A percentile compares a stretch with the other conserved stretches of the same genome.
These are phyloP conservation scores for Forsythia suspensa DNA, from an alignment of 257 asterid genomes.

Conservation along the genomic window DNA sequence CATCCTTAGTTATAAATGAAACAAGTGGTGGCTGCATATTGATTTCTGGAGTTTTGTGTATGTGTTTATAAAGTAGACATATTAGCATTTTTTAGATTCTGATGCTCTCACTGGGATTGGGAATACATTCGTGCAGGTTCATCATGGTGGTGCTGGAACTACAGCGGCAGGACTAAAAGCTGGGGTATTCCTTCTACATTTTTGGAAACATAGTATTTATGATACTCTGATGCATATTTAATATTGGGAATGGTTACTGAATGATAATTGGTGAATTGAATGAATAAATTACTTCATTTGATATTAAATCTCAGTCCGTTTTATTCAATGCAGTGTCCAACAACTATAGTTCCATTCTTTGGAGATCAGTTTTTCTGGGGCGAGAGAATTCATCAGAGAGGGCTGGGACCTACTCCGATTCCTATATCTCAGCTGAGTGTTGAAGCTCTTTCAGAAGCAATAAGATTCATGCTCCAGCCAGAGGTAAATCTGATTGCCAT, in stretches of 20 bases:
- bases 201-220: background rate
- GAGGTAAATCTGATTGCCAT: constrained; percentile 46
- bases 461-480: constrained; percentile 88
- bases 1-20: background rate
- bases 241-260: background rate
- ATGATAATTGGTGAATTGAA: background rate
- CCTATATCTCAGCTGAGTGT: constrained; percentile 78
- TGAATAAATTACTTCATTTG: background rate
- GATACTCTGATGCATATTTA: background rate
- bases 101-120: constrained; percentile 3
- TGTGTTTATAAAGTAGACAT: background rate
- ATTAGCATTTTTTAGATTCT: background rate
- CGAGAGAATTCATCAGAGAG: constrained; percentile 70
- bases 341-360: constrained; percentile 92
- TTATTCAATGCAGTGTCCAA: constrained; percentile 78
- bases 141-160: constrained; percentile 99
- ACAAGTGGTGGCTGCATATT: background rate
- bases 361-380: constrained; percentile 99
- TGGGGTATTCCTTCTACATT: constrained; percentile 54
- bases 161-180: constrained; percentile 94
- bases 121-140: constrained; percentile 59
- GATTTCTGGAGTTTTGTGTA: background rate
- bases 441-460: constrained; percentile 85
- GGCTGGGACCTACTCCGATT: constrained; percentile 85
- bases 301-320: background rate